Evolutionary conservation across 176 grass and related monocot species (phyloP).

Genomic region (Phoenix roebelenii): DNA sequence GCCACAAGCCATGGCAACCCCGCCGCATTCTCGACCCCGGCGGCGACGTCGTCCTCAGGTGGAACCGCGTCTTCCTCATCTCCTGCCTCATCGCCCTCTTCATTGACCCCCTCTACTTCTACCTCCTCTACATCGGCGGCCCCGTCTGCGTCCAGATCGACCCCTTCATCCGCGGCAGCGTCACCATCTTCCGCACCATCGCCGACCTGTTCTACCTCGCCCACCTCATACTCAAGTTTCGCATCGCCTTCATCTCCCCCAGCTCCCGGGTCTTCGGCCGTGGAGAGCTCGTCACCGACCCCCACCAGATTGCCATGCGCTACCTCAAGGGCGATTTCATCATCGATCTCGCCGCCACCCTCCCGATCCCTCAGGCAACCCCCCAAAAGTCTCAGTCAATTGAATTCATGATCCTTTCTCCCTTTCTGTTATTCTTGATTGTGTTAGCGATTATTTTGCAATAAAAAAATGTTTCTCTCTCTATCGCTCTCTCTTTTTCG

Average conservation of each 20-base stretch:
- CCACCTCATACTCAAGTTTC: conserved; percentile 67
- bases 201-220: conserved; percentile 77
- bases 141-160: conserved; percentile 50
- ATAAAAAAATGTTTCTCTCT: too few relatives aligned
- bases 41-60: conserved; percentile 51
- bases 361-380: conserved; percentile 74
- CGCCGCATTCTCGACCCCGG: conserved; percentile 81
- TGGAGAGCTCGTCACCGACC: conserved; percentile 73
- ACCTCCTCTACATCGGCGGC: conserved; percentile 48
- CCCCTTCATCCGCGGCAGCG: conserved; percentile 32
- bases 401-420: background rate
- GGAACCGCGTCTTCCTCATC: conserved; percentile 80
- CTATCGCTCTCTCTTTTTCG: too few relatives aligned
- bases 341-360: conserved; percentile 69
- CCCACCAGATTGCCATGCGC: conserved; percentile 62
- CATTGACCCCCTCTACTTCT: conserved; percentile 65
- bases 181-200: conserved; percentile 56
- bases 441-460: too few relatives aligned
- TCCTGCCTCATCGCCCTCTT: conserved; percentile 29
- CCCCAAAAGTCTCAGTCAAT: background rate
- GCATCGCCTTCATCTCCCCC: conserved; percentile 73
- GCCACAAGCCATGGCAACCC: conserved; percentile 42
- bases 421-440: background rate
- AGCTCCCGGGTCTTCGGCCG: conserved; percentile 66
- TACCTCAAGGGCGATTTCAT: conserved; percentile 89